Base-by-base conservation (phyloP, 805 yeast genomes). In the Wickerhamomyces subpelliculosus region DNA sequence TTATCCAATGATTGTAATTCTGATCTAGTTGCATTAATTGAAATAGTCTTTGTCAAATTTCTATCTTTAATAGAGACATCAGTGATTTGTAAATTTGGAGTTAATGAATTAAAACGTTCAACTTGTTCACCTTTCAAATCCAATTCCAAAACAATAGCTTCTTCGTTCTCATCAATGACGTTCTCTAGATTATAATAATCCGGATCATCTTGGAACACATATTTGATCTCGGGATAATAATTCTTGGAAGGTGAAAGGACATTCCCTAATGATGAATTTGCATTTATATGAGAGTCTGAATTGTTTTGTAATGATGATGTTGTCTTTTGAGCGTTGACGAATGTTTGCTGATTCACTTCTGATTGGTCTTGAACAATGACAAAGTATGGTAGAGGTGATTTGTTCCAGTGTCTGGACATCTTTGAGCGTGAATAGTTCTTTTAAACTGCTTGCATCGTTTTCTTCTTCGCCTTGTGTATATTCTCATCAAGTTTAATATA, bases 181-280 rank as follows among this genome's bases (percentile, higher is more conserved):
- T 38, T 23, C n/a, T 48, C 52, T 7, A 47, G 12, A 4, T 38
- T 25, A 20, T 35, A 37, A 34, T 51, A 51, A 8, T 46, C 31
- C 0, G 46, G 48, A 28, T 55, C 60, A 32, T 54, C 60, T 18
- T 40, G 33, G 34, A 55, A 55, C 7, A 52, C 44, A 36, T 54
- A 55, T 4, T 44, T 44, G 14, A 55, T 46, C 19, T 54, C 55
- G 2, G 60, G 60, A 23, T 54, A 55, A 2, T 39, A 30, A 26
- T 39, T 38, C 4, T 34, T 34, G 1, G 42, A 29, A 5, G 37
- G 25, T 4, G 31, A 25, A 1, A 42, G 20, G 4, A 39, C 26
- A 4, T 32, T 27, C 1, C 26, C 19, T 1, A 38, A 39, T 14
- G n/a, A 11, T 40, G 43, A 5, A 39, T 18, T 6, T 8, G 25